Conservation (phyloP, 345 rosid genomes). For the Anacardium occidentale region DNA sequence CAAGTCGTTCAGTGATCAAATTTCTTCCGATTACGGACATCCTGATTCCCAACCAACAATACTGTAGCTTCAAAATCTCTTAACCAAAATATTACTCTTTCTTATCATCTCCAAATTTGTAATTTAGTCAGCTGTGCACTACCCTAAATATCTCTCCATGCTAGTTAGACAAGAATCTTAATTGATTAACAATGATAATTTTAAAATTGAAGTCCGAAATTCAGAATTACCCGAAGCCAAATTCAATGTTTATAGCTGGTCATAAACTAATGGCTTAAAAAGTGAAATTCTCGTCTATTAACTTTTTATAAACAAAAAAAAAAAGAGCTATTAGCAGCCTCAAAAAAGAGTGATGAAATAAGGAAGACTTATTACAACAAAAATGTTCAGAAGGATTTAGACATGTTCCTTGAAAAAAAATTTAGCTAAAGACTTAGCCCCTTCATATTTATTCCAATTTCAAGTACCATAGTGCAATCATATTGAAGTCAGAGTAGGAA, state of each 20-base stretch:
- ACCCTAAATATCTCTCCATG: background rate
- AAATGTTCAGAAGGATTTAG: background rate
- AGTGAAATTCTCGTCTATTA: background rate
- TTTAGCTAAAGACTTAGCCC: background rate
- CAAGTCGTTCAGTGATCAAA: background rate
- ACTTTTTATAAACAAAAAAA: background rate
- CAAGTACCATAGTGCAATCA: background rate
- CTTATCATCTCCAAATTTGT: background rate
- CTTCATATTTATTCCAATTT: background rate
- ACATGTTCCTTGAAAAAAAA: background rate
- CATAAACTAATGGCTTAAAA: background rate
- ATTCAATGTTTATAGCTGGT: background rate
- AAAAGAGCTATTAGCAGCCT: background rate
- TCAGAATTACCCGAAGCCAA: background rate
- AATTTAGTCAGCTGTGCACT: background rate
- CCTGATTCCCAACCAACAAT: background rate
- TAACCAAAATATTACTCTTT: background rate
- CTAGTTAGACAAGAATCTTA: background rate
- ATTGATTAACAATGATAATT: background rate
- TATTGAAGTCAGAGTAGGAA: background rate
- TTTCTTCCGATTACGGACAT: background rate
- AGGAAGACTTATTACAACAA: slow-evolving; percentile 2
- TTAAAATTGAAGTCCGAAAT: background rate
- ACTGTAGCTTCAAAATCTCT: background rate
- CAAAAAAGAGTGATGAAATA: background rate